Base-by-base conservation (phyloP, 768 basidiomycete genomes). In the Lactifluus hygrophoroides region DNA sequence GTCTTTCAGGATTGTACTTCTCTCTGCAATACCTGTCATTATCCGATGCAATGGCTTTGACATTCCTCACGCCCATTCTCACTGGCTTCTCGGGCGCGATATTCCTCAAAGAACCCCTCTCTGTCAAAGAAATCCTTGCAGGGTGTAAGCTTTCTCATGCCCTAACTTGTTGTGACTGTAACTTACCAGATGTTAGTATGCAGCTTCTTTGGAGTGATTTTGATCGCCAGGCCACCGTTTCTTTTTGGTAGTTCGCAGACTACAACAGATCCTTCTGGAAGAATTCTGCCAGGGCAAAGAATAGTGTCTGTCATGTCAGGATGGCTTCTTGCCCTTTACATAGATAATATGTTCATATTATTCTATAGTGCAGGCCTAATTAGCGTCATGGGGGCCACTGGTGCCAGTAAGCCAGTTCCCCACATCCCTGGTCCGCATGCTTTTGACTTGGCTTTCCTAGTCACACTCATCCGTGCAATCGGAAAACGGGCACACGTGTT, bases 201-300 rank as follows among this genome's bases (percentile, higher is more conserved):
- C 47, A 86, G 88, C 69, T 75, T 94, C 35, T 42, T 81, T 11
- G 92, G 92, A 0, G 90, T 92, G 7, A 68, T 94, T 16, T 75
- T 93, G 8, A 90, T 96, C 49, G 88, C 91, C 7, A 77, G 89
- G 34, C 93, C 93, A 0, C 72, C 77, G 1, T 83, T 84, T 50
- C 65, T 96, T 8, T 94, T 94, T 64, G 85, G 84, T 5, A 43
- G 34, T 54, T 57, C 25, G 44, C 51, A n/a, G n/a, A n/a, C n/a
- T n/a, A n/a, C n/a, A 54, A 51, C 32, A n/a, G 35, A 32, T 3
- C 60, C 14, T 7, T 46, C 57, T 16, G 51, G 60, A 19, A 59
- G 59, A 23, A 70, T 55, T 16, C 71, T 63, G 6, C 69, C 65
- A 9, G 64, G 54, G n/a, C 69, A 75, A 65, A 70, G 90, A 49